Conservation (phyloP, 1,284 basidiomycete species). For the Exobasidium rhododendri region DNA sequence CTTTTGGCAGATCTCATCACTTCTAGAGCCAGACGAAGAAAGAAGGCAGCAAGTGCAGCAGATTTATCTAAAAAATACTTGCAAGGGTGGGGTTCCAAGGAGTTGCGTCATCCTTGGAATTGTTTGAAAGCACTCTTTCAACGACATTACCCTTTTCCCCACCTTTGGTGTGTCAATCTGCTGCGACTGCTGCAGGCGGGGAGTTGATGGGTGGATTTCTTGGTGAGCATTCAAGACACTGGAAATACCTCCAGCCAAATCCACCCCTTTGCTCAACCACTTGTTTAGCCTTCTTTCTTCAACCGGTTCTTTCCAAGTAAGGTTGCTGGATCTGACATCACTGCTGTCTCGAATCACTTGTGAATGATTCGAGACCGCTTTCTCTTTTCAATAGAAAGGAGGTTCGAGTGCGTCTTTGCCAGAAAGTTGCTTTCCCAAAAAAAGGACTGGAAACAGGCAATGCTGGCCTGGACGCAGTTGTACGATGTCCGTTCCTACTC, state of each 20-base stretch:
- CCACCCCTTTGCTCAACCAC: neutral
- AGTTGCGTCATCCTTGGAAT: too few relatives aligned
- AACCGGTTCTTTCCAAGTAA: neutral
- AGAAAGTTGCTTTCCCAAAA: neutral
- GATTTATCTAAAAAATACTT: too few relatives aligned
- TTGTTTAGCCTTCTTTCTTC: neutral
- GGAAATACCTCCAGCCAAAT: neutral
- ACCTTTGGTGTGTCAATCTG: too few relatives aligned
- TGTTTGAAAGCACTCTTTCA: too few relatives aligned
- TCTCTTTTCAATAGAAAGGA: too few relatives aligned
- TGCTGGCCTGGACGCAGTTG: neutral
- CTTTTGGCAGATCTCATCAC: too few relatives aligned
- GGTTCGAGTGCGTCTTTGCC: neutral
- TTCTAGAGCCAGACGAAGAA: too few relatives aligned
- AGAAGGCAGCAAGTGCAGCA: too few relatives aligned
- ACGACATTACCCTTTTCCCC: too few relatives aligned
- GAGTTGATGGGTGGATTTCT: neutral
- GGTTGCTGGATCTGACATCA: neutral
- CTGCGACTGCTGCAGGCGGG: slow-evolving; percentile 1
- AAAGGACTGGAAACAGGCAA: too few relatives aligned
- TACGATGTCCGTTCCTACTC: slow-evolving; percentile 2
- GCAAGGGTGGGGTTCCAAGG: too few relatives aligned
- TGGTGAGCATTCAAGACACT: too few relatives aligned
- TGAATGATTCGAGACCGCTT: neutral
- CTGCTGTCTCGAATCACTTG: neutral